These are phyloP conservation scores for Arthroderma sp. DNA, from an alignment of 2,329 filamentous ascomycete species.

Conservation along the genomic window DNA sequence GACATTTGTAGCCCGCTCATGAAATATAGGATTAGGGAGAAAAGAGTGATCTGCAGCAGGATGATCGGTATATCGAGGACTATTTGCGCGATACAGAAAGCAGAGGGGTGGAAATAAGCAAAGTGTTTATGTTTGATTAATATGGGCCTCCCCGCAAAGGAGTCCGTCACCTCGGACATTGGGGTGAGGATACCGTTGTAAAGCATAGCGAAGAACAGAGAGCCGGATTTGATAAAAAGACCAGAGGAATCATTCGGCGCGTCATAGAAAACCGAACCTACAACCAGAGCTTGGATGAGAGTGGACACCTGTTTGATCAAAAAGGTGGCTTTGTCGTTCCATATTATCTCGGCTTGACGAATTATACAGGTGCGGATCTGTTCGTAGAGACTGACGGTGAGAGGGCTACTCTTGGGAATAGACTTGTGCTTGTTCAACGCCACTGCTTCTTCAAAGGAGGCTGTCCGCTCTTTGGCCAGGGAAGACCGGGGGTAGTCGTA, in stretches of 20 bases:
- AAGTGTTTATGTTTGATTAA: slow-evolving; percentile 82
- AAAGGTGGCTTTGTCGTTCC: slow-evolving; percentile 64
- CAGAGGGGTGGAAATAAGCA: slow-evolving; percentile 76
- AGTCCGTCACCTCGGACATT: slow-evolving; percentile 64
- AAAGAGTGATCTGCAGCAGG: slow-evolving; percentile 54
- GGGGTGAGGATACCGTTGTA: slow-evolving; percentile 69
- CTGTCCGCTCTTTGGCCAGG: too few relatives aligned
- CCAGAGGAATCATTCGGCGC: slow-evolving; percentile 49
- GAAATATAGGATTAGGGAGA: slow-evolving; percentile 75
- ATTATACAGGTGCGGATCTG: too few relatives aligned
- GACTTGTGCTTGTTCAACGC: too few relatives aligned
- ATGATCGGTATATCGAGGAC: slow-evolving; percentile 76
- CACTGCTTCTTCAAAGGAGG: too few relatives aligned
- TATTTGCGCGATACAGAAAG: slow-evolving; percentile 63
- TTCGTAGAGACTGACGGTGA: too few relatives aligned
- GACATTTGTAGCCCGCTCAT: slow-evolving; percentile 67
- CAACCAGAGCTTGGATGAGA: slow-evolving; percentile 60
- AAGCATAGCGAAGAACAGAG: slow-evolving; percentile 76
- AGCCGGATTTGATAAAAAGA: slow-evolving; percentile 64
- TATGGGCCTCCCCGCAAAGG: slow-evolving; percentile 79
- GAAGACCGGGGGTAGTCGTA: too few relatives aligned
- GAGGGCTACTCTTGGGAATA: too few relatives aligned
- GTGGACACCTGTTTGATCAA: slow-evolving; percentile 55
- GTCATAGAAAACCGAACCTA: slow-evolving; percentile 70
- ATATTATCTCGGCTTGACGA: slow-evolving; percentile 56